These are phyloP conservation scores for Yueomyces sinensis DNA, from an alignment of 805 yeast species.

Conservation along the genomic window DNA sequence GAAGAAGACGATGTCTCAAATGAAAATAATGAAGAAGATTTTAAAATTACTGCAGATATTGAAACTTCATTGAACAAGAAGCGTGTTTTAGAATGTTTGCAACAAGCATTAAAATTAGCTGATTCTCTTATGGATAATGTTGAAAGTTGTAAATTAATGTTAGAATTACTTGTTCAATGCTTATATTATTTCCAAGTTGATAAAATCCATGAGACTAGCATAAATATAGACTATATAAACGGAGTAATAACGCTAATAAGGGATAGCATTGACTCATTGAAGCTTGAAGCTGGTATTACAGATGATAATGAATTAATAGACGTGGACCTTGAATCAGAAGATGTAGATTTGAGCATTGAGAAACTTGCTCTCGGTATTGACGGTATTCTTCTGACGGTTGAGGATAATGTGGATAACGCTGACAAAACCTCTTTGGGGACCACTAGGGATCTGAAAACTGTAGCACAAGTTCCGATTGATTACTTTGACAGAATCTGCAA, in stretches of 20 bases:
- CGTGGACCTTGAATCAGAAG: no score
- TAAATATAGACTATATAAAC: slow-evolving; percentile 65
- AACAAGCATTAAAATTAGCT: slow-evolving; percentile 73
- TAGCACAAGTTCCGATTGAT: slow-evolving; percentile 13
- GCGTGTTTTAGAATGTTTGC: slow-evolving; percentile 78
- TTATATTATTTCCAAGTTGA: slow-evolving; percentile 50
- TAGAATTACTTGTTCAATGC: slow-evolving; percentile 78
- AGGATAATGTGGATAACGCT: no score
- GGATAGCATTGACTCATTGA: slow-evolving; percentile 34
- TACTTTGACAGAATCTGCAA: slow-evolving; percentile 62
- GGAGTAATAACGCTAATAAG: slow-evolving; percentile 76
- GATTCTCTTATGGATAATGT: slow-evolving; percentile 75
- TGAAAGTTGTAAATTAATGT: slow-evolving; percentile 58
- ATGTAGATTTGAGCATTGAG: no score
- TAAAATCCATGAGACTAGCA: slow-evolving; percentile 18
- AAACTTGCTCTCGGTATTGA: no score
- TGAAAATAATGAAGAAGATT: slow-evolving; percentile 24
- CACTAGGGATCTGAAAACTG: no score
- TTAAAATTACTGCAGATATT: no score
- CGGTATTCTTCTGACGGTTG: no score
- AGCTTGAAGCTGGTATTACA: slow-evolving; percentile 24
- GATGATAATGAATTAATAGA: slow-evolving; percentile 8
- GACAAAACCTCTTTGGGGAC: no score
- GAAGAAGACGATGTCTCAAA: slow-evolving; percentile 5
- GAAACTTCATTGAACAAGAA: slow-evolving; percentile 26